These are phyloP conservation scores for Stipa capillata DNA, from an alignment of 176 grass and related monocot genomes.

Conservation along the genomic window DNA sequence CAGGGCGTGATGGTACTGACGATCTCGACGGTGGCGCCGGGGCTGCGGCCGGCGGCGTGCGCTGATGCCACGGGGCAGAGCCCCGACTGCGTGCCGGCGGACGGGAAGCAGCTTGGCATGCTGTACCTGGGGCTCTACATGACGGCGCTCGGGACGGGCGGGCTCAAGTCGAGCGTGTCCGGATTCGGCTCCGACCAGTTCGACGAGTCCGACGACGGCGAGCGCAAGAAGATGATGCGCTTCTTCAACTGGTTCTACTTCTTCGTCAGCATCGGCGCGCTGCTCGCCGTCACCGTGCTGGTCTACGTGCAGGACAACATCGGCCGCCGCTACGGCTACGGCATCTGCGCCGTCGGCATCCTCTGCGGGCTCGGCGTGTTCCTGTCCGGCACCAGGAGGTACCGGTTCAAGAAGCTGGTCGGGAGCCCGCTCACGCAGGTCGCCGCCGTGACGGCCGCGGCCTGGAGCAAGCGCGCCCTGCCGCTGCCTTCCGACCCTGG, in stretches of 20 bases:
- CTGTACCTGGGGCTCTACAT: constrained; percentile 85
- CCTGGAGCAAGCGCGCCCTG: constrained; percentile 54
- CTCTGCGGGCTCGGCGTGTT: constrained; percentile 48
- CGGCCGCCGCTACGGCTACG: constrained; percentile 62
- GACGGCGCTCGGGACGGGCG: constrained; percentile 84
- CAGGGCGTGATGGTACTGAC: constrained; percentile 83
- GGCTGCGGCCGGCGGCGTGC: constrained; percentile 54
- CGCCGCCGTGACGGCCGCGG: constrained; percentile 46
- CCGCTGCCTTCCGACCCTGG: constrained; percentile 55
- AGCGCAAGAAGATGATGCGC: constrained; percentile 62
- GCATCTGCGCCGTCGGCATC: constrained; percentile 60
- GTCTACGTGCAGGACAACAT: constrained; percentile 93
- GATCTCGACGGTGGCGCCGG: constrained; percentile 58
- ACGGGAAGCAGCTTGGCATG: constrained; percentile 58
- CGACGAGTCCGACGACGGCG: constrained; percentile 57
- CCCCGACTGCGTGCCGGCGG: constrained; percentile 40
- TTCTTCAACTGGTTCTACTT: constrained; percentile 99
- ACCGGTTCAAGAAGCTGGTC: constrained; percentile 87
- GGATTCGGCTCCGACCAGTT: constrained; percentile 96
- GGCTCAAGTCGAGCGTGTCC: constrained; percentile 93
- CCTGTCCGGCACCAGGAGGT: constrained; percentile 50
- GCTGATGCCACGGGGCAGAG: constrained; percentile 2
- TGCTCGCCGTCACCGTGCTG: constrained; percentile 79
- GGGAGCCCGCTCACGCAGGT: constrained; percentile 91
- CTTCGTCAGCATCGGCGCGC: constrained; percentile 87